Percentiles rank a stretch among this genome's conserved stretches.
Conservation (phyloP, 2,329 filamentous ascomycete species). For the Fusarium liriodendri region DNA sequence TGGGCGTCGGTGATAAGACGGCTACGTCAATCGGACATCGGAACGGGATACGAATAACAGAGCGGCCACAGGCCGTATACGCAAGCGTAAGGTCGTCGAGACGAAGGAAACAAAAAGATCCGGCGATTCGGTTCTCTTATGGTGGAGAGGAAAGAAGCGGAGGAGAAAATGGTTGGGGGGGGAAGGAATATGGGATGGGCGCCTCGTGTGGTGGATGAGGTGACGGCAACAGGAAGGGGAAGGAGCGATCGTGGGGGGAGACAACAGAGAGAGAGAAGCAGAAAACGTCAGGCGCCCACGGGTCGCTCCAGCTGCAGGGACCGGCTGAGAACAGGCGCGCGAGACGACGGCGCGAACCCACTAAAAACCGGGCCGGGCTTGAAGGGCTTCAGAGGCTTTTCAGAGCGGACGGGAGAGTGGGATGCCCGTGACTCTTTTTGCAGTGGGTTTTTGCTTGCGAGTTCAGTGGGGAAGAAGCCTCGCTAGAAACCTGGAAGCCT, state of each 20-base stretch:
- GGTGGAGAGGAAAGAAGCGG: conserved; percentile 13
- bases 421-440: conserved; percentile 21
- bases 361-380: conserved; percentile 40
- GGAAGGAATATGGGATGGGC: conserved; percentile 6
- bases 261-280: conserved; percentile 8
- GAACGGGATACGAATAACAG: conserved; percentile 22
- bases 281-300: conserved; percentile 36
- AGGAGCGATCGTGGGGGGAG: conserved; percentile 40
- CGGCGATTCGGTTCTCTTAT: conserved; percentile 4
- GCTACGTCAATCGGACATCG: conserved; percentile 44
- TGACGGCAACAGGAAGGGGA: conserved; percentile 17
- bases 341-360: conserved; percentile 15
- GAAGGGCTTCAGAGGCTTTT: conserved; percentile 36
- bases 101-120: neutral
- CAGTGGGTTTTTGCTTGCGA: conserved; percentile 1
- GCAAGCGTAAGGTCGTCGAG: neutral
- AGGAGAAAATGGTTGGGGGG: conserved; percentile 34
- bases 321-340: conserved; percentile 29
- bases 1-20: conserved; percentile 43
- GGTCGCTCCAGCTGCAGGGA: conserved; percentile 41
- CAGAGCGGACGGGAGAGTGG: neutral
- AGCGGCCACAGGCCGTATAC: conserved; percentile 30
- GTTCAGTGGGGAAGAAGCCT: conserved; percentile 34
- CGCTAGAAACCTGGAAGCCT: conserved; percentile 41
- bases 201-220: conserved; percentile 18